Percentiles rank a stretch among this genome's conserved stretches.
phyloP scores from a whole-genome alignment of 768 basidiomycete genomes.

The Symmetrospora coprosmae region DNA sequence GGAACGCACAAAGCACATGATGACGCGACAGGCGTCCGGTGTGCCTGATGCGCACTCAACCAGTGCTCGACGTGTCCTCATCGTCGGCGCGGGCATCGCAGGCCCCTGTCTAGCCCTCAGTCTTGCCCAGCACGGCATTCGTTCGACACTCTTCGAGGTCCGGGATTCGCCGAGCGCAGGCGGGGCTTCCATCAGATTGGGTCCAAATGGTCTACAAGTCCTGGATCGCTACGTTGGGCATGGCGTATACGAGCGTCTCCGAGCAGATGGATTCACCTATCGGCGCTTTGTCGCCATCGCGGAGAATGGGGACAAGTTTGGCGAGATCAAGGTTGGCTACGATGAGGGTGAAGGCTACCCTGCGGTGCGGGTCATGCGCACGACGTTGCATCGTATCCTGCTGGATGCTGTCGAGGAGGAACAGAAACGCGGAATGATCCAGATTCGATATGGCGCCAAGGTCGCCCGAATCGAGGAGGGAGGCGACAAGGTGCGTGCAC shows the following conservation, averaged over 20 bases:
- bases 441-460: slow-evolving; percentile 20
- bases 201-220: slow-evolving; percentile 27
- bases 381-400: slow-evolving; percentile 24
- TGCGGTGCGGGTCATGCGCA: slow-evolving; percentile 29
- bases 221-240: slow-evolving; percentile 27
- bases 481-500: slow-evolving; percentile 23
- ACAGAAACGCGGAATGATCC: slow-evolving; percentile 17
- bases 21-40: no score
- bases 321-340: slow-evolving; percentile 12
- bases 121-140: slow-evolving; percentile 25
- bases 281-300: slow-evolving; percentile 19
- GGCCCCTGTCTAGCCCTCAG: slow-evolving; percentile 25
- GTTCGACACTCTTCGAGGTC: slow-evolving; percentile 31
- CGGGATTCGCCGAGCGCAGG: background rate
- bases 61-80: slow-evolving; percentile 11
- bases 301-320: slow-evolving; percentile 24
- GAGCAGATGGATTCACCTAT: slow-evolving; percentile 23
- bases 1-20: no score
- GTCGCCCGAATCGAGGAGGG: slow-evolving; percentile 25
- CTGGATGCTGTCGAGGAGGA: slow-evolving; percentile 23
- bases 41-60: no score
- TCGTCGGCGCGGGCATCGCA: slow-evolving; percentile 15
- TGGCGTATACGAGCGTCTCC: slow-evolving; percentile 24
- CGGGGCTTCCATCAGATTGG: slow-evolving; percentile 29
- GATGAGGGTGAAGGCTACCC: slow-evolving; percentile 18